These are phyloP conservation scores for Mucor lusitanicus DNA, from an alignment of 371 early-diverging fungal genomes.

Conservation along the genomic window DNA sequence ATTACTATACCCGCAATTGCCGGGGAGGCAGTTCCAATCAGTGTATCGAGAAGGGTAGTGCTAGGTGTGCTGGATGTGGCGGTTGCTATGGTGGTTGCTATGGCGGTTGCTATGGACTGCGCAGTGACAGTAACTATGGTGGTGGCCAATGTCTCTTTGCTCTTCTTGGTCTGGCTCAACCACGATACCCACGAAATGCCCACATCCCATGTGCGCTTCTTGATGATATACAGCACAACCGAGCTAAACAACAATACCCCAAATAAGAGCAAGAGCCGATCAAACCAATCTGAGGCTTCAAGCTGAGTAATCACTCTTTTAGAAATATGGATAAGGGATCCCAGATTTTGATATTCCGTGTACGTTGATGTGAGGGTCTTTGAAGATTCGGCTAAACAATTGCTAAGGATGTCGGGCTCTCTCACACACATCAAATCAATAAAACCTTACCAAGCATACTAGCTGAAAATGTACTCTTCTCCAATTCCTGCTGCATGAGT, in stretches of 20 bases:
- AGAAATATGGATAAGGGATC: conserved; percentile 61
- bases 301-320: conserved; percentile 67
- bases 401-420: background rate
- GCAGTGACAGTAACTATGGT: background rate
- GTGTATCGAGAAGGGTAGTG: background rate
- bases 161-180: conserved; percentile 31
- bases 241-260: conserved; percentile 63
- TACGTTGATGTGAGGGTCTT: conserved; percentile 55
- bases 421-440: background rate
- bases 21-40: conserved; percentile 6
- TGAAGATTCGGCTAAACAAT: conserved; percentile 63
- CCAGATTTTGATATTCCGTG: conserved; percentile 64
- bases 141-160: background rate
- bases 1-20: background rate
- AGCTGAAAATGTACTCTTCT: conserved; percentile 66
- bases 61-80: background rate
- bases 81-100: background rate
- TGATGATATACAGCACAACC: conserved; percentile 69
- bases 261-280: conserved; percentile 64
- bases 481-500: conserved; percentile 76
- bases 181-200: conserved; percentile 60
- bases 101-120: background rate
- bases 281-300: conserved; percentile 74
- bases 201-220: conserved; percentile 69
- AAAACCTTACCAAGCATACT: conserved; percentile 65